Evolutionary conservation across 148 eudicot genomes (phyloP).

Genomic region (Heliamphora exappendiculata): DNA sequence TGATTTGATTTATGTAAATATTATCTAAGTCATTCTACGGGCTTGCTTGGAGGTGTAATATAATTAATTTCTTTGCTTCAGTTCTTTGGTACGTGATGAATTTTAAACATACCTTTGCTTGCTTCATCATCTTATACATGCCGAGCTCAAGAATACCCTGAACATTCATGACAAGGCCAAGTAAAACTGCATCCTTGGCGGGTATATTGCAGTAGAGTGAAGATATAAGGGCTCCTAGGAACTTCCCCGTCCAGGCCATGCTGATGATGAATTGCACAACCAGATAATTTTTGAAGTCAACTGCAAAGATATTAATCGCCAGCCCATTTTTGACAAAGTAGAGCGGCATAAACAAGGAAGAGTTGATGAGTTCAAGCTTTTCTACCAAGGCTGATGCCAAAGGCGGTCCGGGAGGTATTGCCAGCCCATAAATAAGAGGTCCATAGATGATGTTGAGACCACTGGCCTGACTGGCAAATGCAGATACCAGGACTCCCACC

Average conservation of each 20-base stretch:
- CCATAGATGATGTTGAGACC: constrained; percentile 14
- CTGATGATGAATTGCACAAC: constrained; percentile 6
- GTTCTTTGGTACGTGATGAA: neutral
- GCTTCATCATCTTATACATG: constrained; percentile 10
- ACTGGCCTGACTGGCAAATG: constrained; percentile 7
- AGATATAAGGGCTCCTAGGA: constrained; percentile 8
- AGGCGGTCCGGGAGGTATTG: constrained; percentile 16
- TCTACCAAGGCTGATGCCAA: constrained; percentile 16
- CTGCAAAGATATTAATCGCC: constrained; percentile 1
- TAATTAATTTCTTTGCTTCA: neutral
- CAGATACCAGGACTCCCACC: neutral
- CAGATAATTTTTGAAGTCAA: constrained; percentile 4
- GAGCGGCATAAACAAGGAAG: constrained; percentile 14
- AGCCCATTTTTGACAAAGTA: constrained; percentile 12
- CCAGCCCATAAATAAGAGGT: constrained; percentile 13
- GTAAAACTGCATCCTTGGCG: constrained; percentile 7
- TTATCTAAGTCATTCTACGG: neutral
- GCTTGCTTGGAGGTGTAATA: neutral
- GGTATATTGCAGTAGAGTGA: constrained; percentile 12
- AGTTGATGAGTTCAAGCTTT: constrained; percentile 13
- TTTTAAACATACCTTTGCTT: constrained; percentile 1
- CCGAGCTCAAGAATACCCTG: constrained; percentile 18
- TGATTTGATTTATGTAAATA: neutral
- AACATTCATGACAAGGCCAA: constrained; percentile 12
- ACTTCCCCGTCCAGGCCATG: constrained; percentile 14